These are phyloP conservation scores for Spizellomyces sp. DNA, from an alignment of 192 early-diverging fungal genomes.

Conservation along the genomic window DNA sequence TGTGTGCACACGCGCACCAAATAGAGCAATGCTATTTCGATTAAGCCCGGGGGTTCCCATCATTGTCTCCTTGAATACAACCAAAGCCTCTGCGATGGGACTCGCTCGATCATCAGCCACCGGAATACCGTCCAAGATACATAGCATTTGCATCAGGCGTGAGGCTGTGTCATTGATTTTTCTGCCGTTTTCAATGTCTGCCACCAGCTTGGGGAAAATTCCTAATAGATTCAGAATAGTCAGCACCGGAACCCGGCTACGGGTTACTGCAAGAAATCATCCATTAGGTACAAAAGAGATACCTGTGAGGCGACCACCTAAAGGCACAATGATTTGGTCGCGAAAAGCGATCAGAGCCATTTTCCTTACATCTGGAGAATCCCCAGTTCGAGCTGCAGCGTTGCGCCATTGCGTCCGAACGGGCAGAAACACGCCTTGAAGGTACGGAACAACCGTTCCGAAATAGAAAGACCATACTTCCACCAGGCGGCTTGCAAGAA, in stretches of 20 bases:
- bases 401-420: constrained; percentile 24
- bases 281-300: not conserved
- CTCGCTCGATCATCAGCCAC: not conserved
- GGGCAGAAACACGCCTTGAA: constrained; percentile 86
- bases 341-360: constrained; percentile 68
- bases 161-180: constrained; percentile 66
- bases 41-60: not conserved
- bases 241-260: not conserved
- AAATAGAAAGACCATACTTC: constrained; percentile 82
- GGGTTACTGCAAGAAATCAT: not conserved
- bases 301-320: constrained; percentile 67
- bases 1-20: too few species aligned
- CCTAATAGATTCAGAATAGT: constrained; percentile 40
- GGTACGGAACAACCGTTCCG: constrained; percentile 79
- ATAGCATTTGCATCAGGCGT: constrained; percentile 74
- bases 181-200: constrained; percentile 65
- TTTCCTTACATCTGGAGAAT: constrained; percentile 60
- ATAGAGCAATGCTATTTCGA: too few species aligned
- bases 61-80: constrained; percentile 1
- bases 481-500: constrained; percentile 65
- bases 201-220: constrained; percentile 63
- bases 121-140: constrained; percentile 39
- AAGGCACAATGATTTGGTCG: constrained; percentile 66
- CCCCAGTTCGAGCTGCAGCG: constrained; percentile 33
- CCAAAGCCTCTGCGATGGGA: not conserved